Conservation (phyloP, 805 yeast genomes). For the Candida koratica region DNA sequence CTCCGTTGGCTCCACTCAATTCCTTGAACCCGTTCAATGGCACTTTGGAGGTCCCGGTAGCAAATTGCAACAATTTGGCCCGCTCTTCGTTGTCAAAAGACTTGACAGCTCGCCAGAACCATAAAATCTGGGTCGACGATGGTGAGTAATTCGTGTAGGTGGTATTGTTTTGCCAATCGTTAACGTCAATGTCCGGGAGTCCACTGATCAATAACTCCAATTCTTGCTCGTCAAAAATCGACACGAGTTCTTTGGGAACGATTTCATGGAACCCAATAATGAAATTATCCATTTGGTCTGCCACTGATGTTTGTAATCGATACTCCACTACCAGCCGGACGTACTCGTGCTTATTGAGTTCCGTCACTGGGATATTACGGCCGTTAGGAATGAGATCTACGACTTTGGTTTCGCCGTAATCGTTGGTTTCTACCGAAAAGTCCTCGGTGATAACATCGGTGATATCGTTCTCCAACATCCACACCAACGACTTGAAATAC, state of each 20-base stretch:
- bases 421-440: slow-evolving; percentile 89
- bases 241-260: slow-evolving; percentile 74
- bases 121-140: slow-evolving; percentile 80
- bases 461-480: slow-evolving; percentile 97
- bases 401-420: slow-evolving; percentile 82
- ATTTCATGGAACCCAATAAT: slow-evolving; percentile 85
- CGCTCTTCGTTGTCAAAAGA: slow-evolving; percentile 92
- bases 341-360: slow-evolving; percentile 85
- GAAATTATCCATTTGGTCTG: slow-evolving; percentile 83
- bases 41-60: slow-evolving; percentile 95
- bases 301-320: slow-evolving; percentile 74
- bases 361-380: slow-evolving; percentile 78
- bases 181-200: slow-evolving; percentile 91
- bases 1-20: slow-evolving; percentile 81
- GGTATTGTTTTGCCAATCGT: slow-evolving; percentile 91
- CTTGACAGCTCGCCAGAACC: slow-evolving; percentile 98
- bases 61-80: slow-evolving; percentile 90
- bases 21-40: slow-evolving; percentile 93
- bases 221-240: slow-evolving; percentile 94
- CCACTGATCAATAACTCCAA: slow-evolving; percentile 90
- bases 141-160: slow-evolving; percentile 76
- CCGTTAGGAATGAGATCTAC: slow-evolving; percentile 85
- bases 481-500: slow-evolving; percentile 83
- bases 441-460: slow-evolving; percentile 94
- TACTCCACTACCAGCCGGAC: slow-evolving; percentile 84